Evolutionary conservation across 164 flowering plant genomes (phyloP), one percentile per base, ranked within the genome.

Genomic region (Aristolochia californica): DNA sequence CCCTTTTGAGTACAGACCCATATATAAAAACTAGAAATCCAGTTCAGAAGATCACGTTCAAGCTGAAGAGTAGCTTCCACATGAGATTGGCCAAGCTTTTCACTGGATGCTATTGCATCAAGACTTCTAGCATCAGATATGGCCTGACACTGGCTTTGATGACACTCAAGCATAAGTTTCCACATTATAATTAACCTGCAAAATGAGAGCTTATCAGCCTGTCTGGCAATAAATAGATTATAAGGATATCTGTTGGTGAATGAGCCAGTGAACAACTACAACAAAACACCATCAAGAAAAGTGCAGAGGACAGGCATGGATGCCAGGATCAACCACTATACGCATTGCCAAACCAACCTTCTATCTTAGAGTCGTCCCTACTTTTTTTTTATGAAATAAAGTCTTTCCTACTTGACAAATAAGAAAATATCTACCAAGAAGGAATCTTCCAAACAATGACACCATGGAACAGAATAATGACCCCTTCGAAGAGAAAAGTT

Each of bases 111-210:
- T 28, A 72, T 52, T 24, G 66, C 55, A 56, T 70, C 77, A 24
- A 79, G 63, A 63, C 22, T 67, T 64, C 68, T 73, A 40, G 76
- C 77, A 56, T 79, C 77, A 12, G 68, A 25, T 24, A 82, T 60
- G 8, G 64, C 69, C 56, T 66, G 76, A 57, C 57, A 69, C 65
- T 82, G 85, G 45, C 50, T 30, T 26, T 52, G 72, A 63, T 80
- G 85, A 62, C 83, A 79, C 55, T 82, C 81, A 34, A 72, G 66
- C 91, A 84, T 80, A 17, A 45, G 57, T 69, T 72, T 75, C 91
- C 91, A 84, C 91, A 84, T 84, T 48, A 51, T 60, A 8, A 58
- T 23, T 23, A 82, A 72, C 65, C 91, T 84, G 72, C 43, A 68
- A 45, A 5, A 14, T 2, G 22, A 47, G 13, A 47, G 50, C 18